Evolutionary conservation across 1,284 basidiomycete genomes (phyloP).

Genomic region (Moesziomyces sp.): DNA sequence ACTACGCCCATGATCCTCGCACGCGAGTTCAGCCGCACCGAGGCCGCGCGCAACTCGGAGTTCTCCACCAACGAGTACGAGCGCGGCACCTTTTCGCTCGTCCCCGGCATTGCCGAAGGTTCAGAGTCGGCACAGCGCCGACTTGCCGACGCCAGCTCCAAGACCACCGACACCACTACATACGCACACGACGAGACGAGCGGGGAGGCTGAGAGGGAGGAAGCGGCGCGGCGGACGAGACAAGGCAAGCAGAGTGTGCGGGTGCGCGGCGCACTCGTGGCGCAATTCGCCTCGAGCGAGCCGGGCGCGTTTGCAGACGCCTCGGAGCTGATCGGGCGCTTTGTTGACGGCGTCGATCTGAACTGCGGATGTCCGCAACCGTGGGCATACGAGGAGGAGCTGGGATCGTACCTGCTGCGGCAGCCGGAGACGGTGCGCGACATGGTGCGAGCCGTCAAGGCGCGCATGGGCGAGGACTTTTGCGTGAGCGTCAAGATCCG

Average conservation of each 20-base stretch:
- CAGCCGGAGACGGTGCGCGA: constrained; percentile 73
- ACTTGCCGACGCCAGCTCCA: background rate
- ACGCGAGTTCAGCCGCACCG: constrained; percentile 72
- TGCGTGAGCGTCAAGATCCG: constrained; percentile 75
- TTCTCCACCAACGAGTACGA: constrained; percentile 72
- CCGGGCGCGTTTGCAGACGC: constrained; percentile 72
- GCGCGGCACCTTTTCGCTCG: constrained; percentile 72
- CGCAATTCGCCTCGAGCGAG: constrained; percentile 73
- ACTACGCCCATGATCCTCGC: constrained; percentile 75
- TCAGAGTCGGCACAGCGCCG: constrained; percentile 19
- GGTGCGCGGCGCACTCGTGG: constrained; percentile 72
- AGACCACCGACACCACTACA: background rate
- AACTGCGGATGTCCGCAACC: constrained; percentile 71
- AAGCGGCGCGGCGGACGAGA: constrained; percentile 6
- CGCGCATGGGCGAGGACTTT: constrained; percentile 71
- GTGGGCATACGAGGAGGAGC: constrained; percentile 70
- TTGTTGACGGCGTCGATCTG: constrained; percentile 73
- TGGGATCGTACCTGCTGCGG: constrained; percentile 73
- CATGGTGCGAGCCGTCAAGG: constrained; percentile 72
- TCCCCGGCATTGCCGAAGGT: constrained; percentile 49
- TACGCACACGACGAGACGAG: background rate
- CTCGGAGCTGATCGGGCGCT: constrained; percentile 71
- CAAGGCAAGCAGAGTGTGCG: constrained; percentile 30
- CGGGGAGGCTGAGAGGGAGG: constrained; percentile 22
- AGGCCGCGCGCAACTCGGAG: constrained; percentile 72